Conservation (phyloP, 106 monocot species). For the Apostasia ramifera region DNA sequence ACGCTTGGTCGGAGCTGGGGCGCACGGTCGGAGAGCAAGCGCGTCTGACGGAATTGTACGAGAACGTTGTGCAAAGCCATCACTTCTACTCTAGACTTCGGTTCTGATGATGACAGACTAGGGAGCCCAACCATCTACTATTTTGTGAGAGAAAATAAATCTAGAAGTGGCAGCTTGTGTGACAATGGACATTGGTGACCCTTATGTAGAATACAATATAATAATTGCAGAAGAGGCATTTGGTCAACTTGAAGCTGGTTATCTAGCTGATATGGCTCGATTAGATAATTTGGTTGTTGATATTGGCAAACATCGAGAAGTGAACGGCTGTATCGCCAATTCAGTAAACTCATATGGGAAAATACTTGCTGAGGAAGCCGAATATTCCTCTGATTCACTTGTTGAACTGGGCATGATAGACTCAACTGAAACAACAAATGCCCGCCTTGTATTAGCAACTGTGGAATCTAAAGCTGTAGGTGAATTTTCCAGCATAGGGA, state of each 20-base stretch:
- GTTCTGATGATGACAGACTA: not conserved
- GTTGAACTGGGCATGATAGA: not conserved
- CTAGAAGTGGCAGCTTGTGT: not conserved
- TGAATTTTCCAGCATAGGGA: not conserved
- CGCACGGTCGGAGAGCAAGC: too few relatives aligned
- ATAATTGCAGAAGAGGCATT: not conserved
- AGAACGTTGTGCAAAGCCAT: too few relatives aligned
- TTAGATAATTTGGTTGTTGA: not conserved
- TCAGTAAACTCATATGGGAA: not conserved
- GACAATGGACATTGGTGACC: not conserved
- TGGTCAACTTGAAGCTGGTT: not conserved
- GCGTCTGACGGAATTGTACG: too few relatives aligned
- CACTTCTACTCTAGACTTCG: not conserved
- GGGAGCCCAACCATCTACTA: not conserved
- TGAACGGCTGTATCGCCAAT: not conserved
- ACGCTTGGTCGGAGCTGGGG: too few relatives aligned
- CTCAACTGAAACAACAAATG: not conserved
- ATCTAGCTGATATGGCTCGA: not conserved
- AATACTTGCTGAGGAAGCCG: not conserved
- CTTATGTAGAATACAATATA: conserved; percentile 1
- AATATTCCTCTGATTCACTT: not conserved
- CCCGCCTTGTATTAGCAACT: not conserved
- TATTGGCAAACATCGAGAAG: not conserved
- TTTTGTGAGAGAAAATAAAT: not conserved
- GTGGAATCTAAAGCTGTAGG: not conserved